phyloP scores from a whole-genome alignment of 2,329 filamentous ascomycete species.

The Scleromitrula shiraiana region DNA sequence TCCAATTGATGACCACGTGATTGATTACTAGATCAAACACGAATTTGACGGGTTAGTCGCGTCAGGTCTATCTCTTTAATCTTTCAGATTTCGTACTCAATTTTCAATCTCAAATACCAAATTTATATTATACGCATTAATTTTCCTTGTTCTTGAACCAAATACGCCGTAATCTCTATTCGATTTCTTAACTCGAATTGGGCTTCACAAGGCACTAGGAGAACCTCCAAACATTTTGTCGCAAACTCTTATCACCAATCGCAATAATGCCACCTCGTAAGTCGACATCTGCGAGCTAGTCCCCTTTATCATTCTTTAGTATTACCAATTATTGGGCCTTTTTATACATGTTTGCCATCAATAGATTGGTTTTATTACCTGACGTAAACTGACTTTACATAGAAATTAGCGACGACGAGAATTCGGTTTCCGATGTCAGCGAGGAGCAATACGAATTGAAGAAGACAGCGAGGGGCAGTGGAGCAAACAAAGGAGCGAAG shows the following conservation, averaged over 20 bases:
- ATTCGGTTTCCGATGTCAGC: conserved; percentile 31
- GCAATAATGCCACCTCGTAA: conserved; percentile 28
- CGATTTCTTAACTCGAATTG: background rate
- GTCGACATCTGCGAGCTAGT: conserved; percentile 11
- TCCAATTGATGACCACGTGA: no score
- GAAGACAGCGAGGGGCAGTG: conserved; percentile 1
- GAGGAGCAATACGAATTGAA: conserved; percentile 12
- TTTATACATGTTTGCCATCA: background rate
- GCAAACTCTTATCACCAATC: background rate
- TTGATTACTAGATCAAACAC: no score
- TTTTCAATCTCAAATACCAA: no score
- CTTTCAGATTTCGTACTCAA: no score
- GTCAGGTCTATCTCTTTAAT: no score
- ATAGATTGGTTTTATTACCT: conserved; percentile 8
- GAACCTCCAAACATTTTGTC: background rate
- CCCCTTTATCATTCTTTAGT: background rate
- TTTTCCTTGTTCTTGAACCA: background rate
- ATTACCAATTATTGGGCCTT: conserved; percentile 5
- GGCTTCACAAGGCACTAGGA: background rate
- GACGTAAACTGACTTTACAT: conserved; percentile 16
- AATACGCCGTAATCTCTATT: no score
- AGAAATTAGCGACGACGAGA: conserved; percentile 27
- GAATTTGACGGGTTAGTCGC: no score
- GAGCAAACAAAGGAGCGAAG: conserved; percentile 13
- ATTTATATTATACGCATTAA: no score